phyloP scores from a whole-genome alignment of 2,329 filamentous ascomycete genomes.

The Cadophora luteo-olivacea region DNA sequence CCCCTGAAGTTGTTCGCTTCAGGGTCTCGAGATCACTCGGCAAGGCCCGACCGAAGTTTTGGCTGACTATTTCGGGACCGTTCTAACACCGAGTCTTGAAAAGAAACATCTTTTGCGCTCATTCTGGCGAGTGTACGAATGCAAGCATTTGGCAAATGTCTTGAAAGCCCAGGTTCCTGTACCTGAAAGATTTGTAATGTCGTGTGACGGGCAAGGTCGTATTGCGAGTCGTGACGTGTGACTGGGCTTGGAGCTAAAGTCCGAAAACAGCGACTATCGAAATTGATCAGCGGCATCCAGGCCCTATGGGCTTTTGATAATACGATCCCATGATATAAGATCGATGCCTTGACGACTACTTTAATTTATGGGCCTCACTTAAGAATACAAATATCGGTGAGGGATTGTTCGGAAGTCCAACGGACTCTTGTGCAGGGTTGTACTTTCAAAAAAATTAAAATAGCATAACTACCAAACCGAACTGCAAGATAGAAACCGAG shows the following conservation, averaged over 20 bases:
- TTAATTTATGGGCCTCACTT: conserved; percentile 8
- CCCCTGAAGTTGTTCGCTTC: conserved; percentile 10
- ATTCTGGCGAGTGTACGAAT: not conserved
- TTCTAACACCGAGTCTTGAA: not conserved
- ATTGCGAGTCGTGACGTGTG: not conserved
- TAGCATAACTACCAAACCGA: too few relatives aligned
- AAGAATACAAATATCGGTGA: not conserved
- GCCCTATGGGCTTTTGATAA: conserved; percentile 6
- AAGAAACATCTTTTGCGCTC: not conserved
- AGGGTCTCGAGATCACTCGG: not conserved
- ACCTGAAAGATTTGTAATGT: not conserved
- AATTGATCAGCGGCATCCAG: conserved; percentile 10
- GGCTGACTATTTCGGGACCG: conserved; percentile 3
- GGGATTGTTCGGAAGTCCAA: not conserved
- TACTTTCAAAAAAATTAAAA: too few relatives aligned
- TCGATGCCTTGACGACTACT: conserved; percentile 3
- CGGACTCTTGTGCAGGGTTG: too few relatives aligned
- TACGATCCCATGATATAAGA: conserved; percentile 8
- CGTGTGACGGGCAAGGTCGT: not conserved
- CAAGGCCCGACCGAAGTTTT: conserved; percentile 7
- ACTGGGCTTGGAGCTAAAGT: not conserved
- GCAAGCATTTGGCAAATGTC: not conserved
- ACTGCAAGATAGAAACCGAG: too few relatives aligned
- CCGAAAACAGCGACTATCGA: not conserved
- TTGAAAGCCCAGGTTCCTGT: not conserved